Conservation (phyloP, 768 basidiomycete species). For the Kwoniella botswanensis region DNA sequence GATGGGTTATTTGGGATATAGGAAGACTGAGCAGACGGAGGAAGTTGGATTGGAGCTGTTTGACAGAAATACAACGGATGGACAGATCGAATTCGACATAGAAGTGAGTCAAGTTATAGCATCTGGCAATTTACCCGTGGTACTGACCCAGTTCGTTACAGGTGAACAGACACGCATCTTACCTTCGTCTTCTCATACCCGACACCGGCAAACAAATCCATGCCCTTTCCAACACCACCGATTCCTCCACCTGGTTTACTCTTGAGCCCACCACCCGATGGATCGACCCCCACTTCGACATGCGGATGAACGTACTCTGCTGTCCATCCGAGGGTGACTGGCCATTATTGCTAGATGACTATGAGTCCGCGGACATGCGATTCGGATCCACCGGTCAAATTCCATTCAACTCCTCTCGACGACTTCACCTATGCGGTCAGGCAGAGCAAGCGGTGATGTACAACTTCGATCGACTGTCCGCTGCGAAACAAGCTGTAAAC, state of each 20-base stretch:
- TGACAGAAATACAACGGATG: conserved; percentile 27
- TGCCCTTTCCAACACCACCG: conserved; percentile 35
- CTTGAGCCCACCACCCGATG: conserved; percentile 30
- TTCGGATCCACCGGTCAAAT: conserved; percentile 54
- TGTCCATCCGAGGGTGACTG: conserved; percentile 52
- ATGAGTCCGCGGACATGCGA: conserved; percentile 51
- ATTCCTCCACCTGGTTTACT: conserved; percentile 31
- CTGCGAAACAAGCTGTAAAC: conserved; percentile 16
- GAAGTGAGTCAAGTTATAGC: conserved; percentile 36
- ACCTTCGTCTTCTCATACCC: conserved; percentile 48
- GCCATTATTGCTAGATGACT: conserved; percentile 57
- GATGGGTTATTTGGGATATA: conserved; percentile 35
- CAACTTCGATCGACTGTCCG: conserved; percentile 27
- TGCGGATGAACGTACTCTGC: conserved; percentile 55
- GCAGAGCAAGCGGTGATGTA: conserved; percentile 35
- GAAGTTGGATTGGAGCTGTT: conserved; percentile 34
- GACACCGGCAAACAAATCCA: conserved; percentile 41
- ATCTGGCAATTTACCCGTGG: background rate
- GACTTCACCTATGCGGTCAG: conserved; percentile 41
- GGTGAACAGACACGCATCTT: conserved; percentile 39
- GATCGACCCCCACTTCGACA: conserved; percentile 42
- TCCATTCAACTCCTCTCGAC: conserved; percentile 51
- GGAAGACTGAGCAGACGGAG: background rate
- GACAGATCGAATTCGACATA: conserved; percentile 47
- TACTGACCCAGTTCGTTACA: conserved; percentile 12